These are phyloP conservation scores for Fusarium sambucinum DNA, from an alignment of 2,329 filamentous ascomycete genomes.

Conservation along the genomic window DNA sequence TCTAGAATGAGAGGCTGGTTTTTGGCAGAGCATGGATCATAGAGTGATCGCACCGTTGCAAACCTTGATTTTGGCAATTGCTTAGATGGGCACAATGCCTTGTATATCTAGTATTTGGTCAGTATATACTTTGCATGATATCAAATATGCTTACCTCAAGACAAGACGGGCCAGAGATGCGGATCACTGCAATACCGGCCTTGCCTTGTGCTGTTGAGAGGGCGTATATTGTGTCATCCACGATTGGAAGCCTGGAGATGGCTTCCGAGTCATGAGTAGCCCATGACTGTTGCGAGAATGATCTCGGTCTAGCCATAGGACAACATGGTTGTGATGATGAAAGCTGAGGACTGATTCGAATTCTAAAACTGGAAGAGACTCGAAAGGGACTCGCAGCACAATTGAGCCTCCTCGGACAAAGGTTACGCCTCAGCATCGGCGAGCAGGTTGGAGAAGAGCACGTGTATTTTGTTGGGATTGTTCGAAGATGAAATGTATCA, in stretches of 20 bases:
- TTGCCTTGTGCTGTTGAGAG: conserved; percentile 87
- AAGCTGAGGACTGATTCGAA: not conserved
- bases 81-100: conserved; percentile 62
- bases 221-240: conserved; percentile 83
- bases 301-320: not conserved
- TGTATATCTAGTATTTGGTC: conserved; percentile 59
- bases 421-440: conserved; percentile 46
- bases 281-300: conserved; percentile 30
- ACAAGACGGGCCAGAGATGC: conserved; percentile 85
- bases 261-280: conserved; percentile 5
- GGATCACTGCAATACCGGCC: conserved; percentile 90
- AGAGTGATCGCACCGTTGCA: conserved; percentile 81
- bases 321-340: not conserved
- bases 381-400: conserved; percentile 19
- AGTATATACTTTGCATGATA: not conserved
- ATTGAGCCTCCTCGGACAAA: conserved; percentile 38
- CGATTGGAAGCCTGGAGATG: conserved; percentile 34
- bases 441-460: not conserved
- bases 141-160: conserved; percentile 63
- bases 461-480: not conserved
- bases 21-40: conserved; percentile 58
- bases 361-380: not conserved
- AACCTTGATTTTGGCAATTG: conserved; percentile 61
- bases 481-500: not conserved
- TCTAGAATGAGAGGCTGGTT: conserved; percentile 72